These are phyloP conservation scores for Phyllosticta citrichinensis DNA, from an alignment of 2,329 filamentous ascomycete species.

Conservation along the genomic window DNA sequence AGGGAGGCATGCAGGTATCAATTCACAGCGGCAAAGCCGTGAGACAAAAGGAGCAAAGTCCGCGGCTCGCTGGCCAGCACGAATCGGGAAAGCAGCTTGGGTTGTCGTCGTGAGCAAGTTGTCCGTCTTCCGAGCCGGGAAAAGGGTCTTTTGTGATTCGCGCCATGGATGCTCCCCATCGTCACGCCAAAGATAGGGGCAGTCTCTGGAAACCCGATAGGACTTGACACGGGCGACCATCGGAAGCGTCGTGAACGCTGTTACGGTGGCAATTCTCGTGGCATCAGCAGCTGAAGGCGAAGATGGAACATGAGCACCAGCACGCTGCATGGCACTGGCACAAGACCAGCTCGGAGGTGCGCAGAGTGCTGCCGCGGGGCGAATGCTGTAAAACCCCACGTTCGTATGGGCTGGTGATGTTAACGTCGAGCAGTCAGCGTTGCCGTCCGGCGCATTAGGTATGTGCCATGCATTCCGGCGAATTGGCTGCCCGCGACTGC, in stretches of 20 bases:
- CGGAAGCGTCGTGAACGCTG: neutral
- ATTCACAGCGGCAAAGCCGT: neutral
- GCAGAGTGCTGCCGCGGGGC: neutral
- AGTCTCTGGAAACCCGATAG: neutral
- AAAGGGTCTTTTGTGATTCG: neutral
- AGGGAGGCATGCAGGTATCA: neutral
- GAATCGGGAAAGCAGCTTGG: neutral
- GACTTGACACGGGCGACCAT: neutral
- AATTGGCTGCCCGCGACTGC: conserved; percentile 6
- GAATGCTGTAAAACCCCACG: neutral
- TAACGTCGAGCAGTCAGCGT: neutral
- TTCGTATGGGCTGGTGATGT: neutral
- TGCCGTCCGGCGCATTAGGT: neutral
- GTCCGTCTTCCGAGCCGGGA: neutral
- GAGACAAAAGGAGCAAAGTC: neutral
- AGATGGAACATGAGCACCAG: neutral
- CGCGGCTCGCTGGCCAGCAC: neutral
- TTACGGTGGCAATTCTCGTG: neutral
- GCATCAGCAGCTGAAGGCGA: neutral
- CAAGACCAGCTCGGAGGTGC: neutral
- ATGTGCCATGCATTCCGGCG: conserved; percentile 8
- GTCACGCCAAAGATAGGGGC: neutral
- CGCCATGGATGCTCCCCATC: neutral
- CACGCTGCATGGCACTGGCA: neutral
- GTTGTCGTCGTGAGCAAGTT: neutral